These are phyloP conservation scores for Rhodotorula graminis DNA, from an alignment of 768 basidiomycete species.

Conservation along the genomic window DNA sequence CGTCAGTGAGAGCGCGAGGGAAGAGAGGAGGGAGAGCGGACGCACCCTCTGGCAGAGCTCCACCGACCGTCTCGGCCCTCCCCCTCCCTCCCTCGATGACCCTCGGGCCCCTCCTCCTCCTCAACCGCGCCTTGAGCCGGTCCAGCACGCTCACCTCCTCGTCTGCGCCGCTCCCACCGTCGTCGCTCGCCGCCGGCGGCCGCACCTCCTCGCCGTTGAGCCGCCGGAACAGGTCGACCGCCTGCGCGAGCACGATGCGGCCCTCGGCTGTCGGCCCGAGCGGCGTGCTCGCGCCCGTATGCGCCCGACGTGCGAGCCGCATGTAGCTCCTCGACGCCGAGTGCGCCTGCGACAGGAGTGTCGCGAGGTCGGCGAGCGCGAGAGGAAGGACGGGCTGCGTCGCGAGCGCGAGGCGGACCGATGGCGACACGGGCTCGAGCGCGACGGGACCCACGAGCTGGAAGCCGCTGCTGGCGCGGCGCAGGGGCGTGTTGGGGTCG, in stretches of 20 bases:
- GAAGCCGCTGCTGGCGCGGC: background rate
- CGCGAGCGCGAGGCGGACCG: conserved; percentile 18
- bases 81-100: background rate
- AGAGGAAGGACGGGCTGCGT: conserved; percentile 9
- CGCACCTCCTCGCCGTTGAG: conserved; percentile 12
- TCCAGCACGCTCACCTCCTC: conserved; percentile 18
- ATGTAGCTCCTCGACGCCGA: background rate
- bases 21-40: background rate
- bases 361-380: conserved; percentile 21
- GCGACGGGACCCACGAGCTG: background rate
- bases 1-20: background rate
- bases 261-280: background rate
- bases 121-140: conserved; percentile 24
- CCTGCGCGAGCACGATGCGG: background rate
- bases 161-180: background rate
- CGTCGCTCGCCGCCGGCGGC: background rate
- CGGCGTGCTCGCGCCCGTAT: background rate
- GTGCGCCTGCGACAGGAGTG: conserved; percentile 13
- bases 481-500: background rate
- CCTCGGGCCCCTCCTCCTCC: conserved; percentile 12
- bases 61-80: background rate
- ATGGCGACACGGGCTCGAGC: conserved; percentile 8
- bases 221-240: conserved; percentile 16
- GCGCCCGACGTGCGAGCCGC: background rate
- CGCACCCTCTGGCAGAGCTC: conserved; percentile 26